A percentile compares a stretch with the other conserved stretches of the same genome.
Evolutionary conservation across 768 basidiomycete species (phyloP).

Genomic region (Lentinula lateritia): DNA sequence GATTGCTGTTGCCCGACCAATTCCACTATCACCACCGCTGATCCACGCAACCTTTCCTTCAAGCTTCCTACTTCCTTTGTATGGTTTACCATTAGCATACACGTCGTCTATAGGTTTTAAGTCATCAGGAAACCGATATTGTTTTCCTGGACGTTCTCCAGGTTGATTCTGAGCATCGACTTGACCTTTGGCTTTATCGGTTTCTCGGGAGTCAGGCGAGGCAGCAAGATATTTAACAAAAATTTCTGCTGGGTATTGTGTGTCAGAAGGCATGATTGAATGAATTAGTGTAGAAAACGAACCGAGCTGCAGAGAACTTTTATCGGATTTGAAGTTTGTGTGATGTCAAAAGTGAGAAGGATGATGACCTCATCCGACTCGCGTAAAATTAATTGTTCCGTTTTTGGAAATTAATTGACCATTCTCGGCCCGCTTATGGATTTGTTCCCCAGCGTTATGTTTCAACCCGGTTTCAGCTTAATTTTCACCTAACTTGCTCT

Average conservation of each 20-base stretch:
- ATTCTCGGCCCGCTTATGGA: too few relatives aligned
- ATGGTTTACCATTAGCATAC: neutral
- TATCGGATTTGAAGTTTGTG: too few relatives aligned
- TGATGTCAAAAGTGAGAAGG: too few relatives aligned
- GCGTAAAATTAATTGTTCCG: too few relatives aligned
- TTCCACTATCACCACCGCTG: neutral
- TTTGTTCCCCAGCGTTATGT: neutral
- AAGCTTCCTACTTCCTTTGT: slow-evolving; percentile 1
- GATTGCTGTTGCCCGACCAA: slow-evolving; percentile 7
- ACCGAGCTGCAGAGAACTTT: neutral
- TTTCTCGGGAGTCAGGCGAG: neutral
- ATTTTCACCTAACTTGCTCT: too few relatives aligned
- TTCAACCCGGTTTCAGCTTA: neutral
- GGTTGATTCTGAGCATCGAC: neutral
- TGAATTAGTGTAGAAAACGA: neutral
- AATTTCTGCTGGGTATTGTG: neutral
- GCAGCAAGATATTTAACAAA: neutral
- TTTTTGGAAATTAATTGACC: too few relatives aligned
- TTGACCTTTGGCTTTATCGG: neutral
- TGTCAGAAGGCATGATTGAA: neutral
- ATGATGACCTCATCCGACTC: neutral
- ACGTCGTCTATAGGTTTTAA: neutral
- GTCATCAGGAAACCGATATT: neutral
- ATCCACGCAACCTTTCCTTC: neutral
- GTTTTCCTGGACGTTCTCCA: neutral